These are phyloP conservation scores for Lasiodiplodia gonubiensis DNA, from an alignment of 2,329 filamentous ascomycete species.

Conservation along the genomic window DNA sequence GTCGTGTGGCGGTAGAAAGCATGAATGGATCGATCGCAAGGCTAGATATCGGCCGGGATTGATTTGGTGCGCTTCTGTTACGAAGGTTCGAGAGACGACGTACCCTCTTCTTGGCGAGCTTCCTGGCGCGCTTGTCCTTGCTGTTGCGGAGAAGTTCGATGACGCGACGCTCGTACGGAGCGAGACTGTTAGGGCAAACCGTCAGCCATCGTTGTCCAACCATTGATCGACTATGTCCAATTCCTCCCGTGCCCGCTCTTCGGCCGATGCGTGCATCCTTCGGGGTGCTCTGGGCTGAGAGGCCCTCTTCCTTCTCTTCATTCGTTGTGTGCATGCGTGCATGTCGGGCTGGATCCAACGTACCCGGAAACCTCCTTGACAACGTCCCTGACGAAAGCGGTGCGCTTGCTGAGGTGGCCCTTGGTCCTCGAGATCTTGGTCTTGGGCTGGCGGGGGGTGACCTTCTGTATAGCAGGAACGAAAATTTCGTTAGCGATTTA, in stretches of 20 bases:
- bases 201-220: constrained; percentile 27
- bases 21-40: background rate
- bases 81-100: constrained; percentile 45
- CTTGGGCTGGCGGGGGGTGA: constrained; percentile 58
- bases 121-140: constrained; percentile 98
- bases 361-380: constrained; percentile 98
- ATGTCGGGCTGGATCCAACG: constrained; percentile 47
- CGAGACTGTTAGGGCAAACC: constrained; percentile 63
- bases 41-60: background rate
- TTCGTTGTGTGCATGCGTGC: constrained; percentile 21
- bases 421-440: constrained; percentile 72
- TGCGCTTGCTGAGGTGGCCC: constrained; percentile 96
- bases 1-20: background rate
- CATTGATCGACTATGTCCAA: background rate
- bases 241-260: background rate
- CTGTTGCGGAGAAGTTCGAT: constrained; percentile 99
- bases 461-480: constrained; percentile 51
- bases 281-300: background rate
- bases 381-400: constrained; percentile 94
- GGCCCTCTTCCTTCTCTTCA: background rate
- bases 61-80: background rate
- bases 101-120: constrained; percentile 99
- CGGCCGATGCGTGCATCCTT: background rate
- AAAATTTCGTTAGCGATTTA: constrained; percentile 35
- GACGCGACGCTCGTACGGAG: constrained; percentile 96